A percentile compares a stretch with the other conserved stretches of the same genome.
phyloP scores from a whole-genome alignment of 805 yeast genomes.

The Brettanomyces sp. region DNA sequence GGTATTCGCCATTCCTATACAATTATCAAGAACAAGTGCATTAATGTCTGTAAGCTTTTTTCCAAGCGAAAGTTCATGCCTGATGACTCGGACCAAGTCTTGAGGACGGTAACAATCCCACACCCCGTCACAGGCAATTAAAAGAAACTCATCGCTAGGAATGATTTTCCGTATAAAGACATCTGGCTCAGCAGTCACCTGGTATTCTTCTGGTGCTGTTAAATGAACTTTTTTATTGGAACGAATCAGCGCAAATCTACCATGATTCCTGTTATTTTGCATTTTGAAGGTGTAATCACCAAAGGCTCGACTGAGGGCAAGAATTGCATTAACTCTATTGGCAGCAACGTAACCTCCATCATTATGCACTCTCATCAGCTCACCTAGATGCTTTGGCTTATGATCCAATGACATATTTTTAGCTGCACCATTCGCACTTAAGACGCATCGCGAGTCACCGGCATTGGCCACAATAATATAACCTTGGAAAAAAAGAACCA shows the following conservation, averaged over 20 bases:
- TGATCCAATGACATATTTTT: conserved; percentile 61
- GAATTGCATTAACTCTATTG: conserved; percentile 50
- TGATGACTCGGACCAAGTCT: conserved; percentile 42
- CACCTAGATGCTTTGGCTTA: conserved; percentile 51
- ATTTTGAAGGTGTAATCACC: conserved; percentile 57
- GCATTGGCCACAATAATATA: conserved; percentile 52
- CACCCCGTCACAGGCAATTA: conserved; percentile 76
- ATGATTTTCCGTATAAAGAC: conserved; percentile 44
- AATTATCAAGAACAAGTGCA: conserved; percentile 52
- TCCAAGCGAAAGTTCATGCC: conserved; percentile 50
- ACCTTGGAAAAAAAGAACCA: conserved; percentile 34
- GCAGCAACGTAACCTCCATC: conserved; percentile 55
- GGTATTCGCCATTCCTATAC: conserved; percentile 62
- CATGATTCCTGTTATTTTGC: conserved; percentile 18
- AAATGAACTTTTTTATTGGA: conserved; percentile 18
- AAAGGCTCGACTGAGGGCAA: conserved; percentile 49
- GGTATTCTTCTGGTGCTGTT: conserved; percentile 58
- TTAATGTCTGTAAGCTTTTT: conserved; percentile 49
- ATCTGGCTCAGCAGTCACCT: conserved; percentile 76
- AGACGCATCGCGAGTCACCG: conserved; percentile 67
- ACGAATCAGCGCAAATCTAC: conserved; percentile 13
- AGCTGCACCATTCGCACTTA: conserved; percentile 42
- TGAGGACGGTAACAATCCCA: conserved; percentile 65
- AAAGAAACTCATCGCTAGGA: conserved; percentile 52
- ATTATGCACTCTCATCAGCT: conserved; percentile 44